Conservation (phyloP, 495 filamentous ascomycete species). For the Xylaria castorea region DNA sequence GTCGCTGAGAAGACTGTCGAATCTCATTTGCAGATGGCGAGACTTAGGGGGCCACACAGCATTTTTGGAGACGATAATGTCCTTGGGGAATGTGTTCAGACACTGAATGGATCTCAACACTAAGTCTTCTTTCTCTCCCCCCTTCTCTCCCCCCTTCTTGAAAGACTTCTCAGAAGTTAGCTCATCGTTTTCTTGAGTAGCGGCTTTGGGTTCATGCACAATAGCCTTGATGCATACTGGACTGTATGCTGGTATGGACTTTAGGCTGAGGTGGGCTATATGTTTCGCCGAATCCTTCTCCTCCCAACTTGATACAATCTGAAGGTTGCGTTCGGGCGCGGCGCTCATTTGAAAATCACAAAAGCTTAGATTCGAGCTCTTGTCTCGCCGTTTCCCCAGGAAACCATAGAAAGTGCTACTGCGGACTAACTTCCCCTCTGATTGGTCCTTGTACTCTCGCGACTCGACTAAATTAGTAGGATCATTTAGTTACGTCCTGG, state of each 20-base stretch:
- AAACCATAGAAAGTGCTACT: conserved; percentile 75
- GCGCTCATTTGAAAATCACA: conserved; percentile 58
- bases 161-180: conserved; percentile 4
- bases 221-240: conserved; percentile 49
- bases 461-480: background rate
- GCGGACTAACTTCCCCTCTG: conserved; percentile 50
- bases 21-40: conserved; percentile 86
- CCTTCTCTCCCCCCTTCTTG: background rate
- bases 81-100: conserved; percentile 77
- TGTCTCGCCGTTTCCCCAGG: conserved; percentile 65
- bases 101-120: conserved; percentile 64
- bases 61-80: conserved; percentile 74
- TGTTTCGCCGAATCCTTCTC: conserved; percentile 34
- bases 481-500: background rate
- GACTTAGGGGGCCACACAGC: conserved; percentile 74
- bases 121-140: conserved; percentile 31
- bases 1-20: conserved; percentile 64
- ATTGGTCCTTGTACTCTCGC: background rate
- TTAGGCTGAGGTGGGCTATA: conserved; percentile 38
- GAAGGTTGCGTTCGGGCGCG: conserved; percentile 29
- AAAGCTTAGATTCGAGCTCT: conserved; percentile 72
- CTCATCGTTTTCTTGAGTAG: conserved; percentile 1
- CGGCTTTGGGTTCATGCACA: conserved; percentile 25
- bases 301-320: conserved; percentile 45
- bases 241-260: conserved; percentile 44